phyloP scores from a whole-genome alignment of 148 eudicot species.

The Camellia lanceoleosa region DNA sequence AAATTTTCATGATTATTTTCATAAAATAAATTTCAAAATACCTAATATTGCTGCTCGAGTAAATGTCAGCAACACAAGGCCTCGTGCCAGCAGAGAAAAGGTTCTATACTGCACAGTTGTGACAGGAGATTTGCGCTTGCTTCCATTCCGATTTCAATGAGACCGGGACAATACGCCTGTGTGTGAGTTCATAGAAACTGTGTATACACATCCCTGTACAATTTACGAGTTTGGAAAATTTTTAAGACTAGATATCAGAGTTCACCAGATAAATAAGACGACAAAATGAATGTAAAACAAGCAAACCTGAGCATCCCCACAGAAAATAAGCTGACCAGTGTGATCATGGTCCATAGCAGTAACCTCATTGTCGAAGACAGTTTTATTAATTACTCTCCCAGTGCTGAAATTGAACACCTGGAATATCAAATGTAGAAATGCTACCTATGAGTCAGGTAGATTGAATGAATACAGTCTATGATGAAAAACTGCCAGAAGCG shows the following conservation, averaged over 20 bases:
- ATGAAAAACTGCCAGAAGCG: not conserved
- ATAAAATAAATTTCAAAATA: too few species aligned
- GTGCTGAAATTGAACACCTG: slow-evolving; percentile 97
- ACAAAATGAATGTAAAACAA: slow-evolving; percentile 8
- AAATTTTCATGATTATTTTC: too few species aligned
- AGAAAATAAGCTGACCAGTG: slow-evolving; percentile 90
- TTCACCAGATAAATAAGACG: slow-evolving; percentile 7
- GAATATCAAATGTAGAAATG: slow-evolving; percentile 15
- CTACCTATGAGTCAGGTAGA: not conserved
- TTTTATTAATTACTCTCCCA: slow-evolving; percentile 76
- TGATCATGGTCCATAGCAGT: slow-evolving; percentile 97
- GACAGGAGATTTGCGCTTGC: slow-evolving; percentile 70
- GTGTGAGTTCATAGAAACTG: slow-evolving; percentile 69
- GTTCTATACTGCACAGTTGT: slow-evolving; percentile 79
- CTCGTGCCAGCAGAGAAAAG: slow-evolving; percentile 84
- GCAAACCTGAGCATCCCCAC: slow-evolving; percentile 87
- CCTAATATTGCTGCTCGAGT: too few species aligned
- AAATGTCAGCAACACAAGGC: slow-evolving; percentile 82
- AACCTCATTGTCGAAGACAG: slow-evolving; percentile 60
- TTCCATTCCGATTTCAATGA: slow-evolving; percentile 59
- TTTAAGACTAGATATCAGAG: slow-evolving; percentile 10
- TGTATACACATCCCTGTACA: slow-evolving; percentile 82
- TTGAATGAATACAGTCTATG: not conserved
- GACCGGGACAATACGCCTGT: slow-evolving; percentile 72
- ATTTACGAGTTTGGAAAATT: slow-evolving; percentile 24